Evolutionary conservation across 1,139 yeast genomes (phyloP).

Genomic region (Debaryomyces psychrophilus): DNA sequence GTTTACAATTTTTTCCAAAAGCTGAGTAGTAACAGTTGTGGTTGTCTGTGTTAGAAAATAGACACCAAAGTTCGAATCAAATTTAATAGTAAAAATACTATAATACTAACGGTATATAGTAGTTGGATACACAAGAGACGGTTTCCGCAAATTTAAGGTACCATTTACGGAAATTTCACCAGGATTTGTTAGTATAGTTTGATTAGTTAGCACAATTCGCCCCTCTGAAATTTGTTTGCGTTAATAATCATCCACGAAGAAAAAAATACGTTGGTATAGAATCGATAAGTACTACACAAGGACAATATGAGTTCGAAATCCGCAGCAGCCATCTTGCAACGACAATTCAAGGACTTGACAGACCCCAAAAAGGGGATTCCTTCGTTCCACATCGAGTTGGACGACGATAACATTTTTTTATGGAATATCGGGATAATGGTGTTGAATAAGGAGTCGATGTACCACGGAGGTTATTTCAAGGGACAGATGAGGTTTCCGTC

Average conservation of each 20-base stretch:
- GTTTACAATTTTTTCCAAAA: conserved; percentile 9
- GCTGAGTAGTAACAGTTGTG: conserved; percentile 7
- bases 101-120: background rate
- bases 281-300: background rate
- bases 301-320: conserved; percentile 51
- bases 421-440: conserved; percentile 97
- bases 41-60: conserved; percentile 7
- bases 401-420: conserved; percentile 85
- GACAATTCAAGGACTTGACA: conserved; percentile 91
- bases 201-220: conserved; percentile 3
- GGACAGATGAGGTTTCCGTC: conserved; percentile 93
- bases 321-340: conserved; percentile 81
- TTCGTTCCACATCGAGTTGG: conserved; percentile 83
- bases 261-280: background rate
- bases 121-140: background rate
- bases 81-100: background rate
- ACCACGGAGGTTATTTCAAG: conserved; percentile 94
- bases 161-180: background rate
- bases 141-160: background rate
- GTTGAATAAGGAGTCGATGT: conserved; percentile 82
- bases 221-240: conserved; percentile 3
- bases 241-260: background rate
- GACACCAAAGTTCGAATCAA: background rate
- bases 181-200: background rate
- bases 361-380: conserved; percentile 93